Percentiles rank a stretch among this genome's conserved stretches.
Conservation (phyloP, 108 stramenopile species). For the Fistulifera solaris region DNA sequence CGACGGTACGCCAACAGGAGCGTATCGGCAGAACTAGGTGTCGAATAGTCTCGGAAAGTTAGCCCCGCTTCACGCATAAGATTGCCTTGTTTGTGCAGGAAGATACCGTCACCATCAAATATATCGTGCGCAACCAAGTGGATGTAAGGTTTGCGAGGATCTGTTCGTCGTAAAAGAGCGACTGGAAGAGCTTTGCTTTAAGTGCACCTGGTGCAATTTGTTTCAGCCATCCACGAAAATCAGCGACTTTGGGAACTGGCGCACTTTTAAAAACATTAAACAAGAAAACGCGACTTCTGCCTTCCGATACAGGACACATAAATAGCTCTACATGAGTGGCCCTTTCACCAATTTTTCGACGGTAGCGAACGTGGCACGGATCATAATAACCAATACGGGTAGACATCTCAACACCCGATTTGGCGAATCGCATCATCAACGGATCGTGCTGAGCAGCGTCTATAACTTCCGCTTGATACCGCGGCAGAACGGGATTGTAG, state of each 20-base stretch:
- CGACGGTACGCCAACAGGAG: conserved; percentile 12
- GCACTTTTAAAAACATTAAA: conserved; percentile 6
- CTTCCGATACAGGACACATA: conserved; percentile 15
- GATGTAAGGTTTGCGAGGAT: conserved; percentile 1
- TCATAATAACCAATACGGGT: conserved; percentile 4
- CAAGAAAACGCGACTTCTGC: conserved; percentile 12
- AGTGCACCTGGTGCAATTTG: too few species aligned
- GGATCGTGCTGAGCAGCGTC: neutral
- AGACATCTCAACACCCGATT: neutral
- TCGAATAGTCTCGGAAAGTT: conserved; percentile 17
- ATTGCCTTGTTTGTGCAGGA: conserved; percentile 17
- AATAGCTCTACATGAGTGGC: conserved; percentile 13
- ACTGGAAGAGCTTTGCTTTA: too few species aligned
- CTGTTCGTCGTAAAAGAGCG: neutral
- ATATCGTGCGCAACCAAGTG: conserved; percentile 8
- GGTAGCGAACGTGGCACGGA: conserved; percentile 11
- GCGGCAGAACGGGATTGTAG: too few species aligned
- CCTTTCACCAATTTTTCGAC: conserved; percentile 12
- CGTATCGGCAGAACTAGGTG: conserved; percentile 15
- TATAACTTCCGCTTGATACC: neutral
- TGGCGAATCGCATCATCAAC: neutral
- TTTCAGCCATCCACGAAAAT: too few species aligned
- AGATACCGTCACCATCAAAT: conserved; percentile 22
- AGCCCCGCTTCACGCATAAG: conserved; percentile 7
- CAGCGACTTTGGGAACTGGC: too few species aligned